phyloP scores from a whole-genome alignment of 2,329 filamentous ascomycete genomes.

The Chaetomiaceae sp. region DNA sequence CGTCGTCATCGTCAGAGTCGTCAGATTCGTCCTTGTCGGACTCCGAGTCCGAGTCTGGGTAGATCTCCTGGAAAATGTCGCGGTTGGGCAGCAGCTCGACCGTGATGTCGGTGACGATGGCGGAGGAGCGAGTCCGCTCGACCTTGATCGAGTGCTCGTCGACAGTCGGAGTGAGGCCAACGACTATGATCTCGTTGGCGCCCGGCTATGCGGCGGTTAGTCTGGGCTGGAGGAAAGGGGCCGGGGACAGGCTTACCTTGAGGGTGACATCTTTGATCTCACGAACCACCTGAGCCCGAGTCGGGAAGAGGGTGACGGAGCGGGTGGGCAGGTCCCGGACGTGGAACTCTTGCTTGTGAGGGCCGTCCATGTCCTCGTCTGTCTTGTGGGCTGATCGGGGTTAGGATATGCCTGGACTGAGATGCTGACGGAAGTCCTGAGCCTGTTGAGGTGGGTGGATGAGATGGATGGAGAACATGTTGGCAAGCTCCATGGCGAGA shows the following conservation, averaged over 20 bases:
- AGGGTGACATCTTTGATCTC: slow-evolving; percentile 53
- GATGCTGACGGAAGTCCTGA: neutral
- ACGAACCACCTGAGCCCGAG: slow-evolving; percentile 55
- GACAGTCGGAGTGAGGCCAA: slow-evolving; percentile 49
- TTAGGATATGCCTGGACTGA: neutral
- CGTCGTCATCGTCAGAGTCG: slow-evolving; percentile 28
- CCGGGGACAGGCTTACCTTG: slow-evolving; percentile 32
- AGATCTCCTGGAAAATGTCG: slow-evolving; percentile 51
- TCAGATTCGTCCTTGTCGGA: slow-evolving; percentile 28
- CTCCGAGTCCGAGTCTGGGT: slow-evolving; percentile 43
- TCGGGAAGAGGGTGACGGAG: slow-evolving; percentile 60
- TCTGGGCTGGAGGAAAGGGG: neutral
- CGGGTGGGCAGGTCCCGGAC: slow-evolving; percentile 55
- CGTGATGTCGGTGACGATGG: slow-evolving; percentile 58
- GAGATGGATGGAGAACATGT: neutral
- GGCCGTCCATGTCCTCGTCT: slow-evolving; percentile 33
- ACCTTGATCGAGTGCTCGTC: slow-evolving; percentile 57
- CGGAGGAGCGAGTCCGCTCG: slow-evolving; percentile 51
- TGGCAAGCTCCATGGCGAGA: too few species aligned
- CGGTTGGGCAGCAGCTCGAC: slow-evolving; percentile 54
- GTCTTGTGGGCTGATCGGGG: neutral
- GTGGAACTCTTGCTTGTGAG: slow-evolving; percentile 47
- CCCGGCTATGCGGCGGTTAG: slow-evolving; percentile 39
- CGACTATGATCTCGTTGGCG: slow-evolving; percentile 52
- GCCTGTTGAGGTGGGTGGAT: too few species aligned